phyloP scores from a whole-genome alignment of 2,329 filamentous ascomycete genomes.

The Cladophialophora psammophila region DNA sequence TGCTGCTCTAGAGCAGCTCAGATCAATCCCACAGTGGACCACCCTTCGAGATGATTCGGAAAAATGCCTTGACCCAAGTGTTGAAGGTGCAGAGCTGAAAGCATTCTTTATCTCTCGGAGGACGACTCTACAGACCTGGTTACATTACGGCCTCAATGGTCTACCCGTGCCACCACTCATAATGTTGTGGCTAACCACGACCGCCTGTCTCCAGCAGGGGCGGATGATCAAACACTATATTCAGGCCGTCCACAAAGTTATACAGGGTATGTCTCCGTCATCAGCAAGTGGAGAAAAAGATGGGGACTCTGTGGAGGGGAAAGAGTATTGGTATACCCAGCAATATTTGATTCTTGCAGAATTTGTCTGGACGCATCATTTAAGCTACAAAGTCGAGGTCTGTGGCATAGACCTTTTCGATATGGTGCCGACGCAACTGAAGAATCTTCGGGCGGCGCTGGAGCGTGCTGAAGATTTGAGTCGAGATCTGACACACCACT shows the following conservation, averaged over 20 bases:
- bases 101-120: background rate
- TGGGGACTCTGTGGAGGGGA: background rate
- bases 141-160: background rate
- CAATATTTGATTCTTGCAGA: conserved; percentile 4
- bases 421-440: background rate
- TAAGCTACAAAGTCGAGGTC: background rate
- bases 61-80: background rate
- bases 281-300: background rate
- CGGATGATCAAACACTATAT: conserved; percentile 6
- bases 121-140: background rate
- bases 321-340: background rate
- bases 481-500: background rate
- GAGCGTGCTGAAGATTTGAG: background rate
- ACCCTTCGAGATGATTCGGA: background rate
- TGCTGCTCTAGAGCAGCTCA: background rate
- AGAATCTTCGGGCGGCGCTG: background rate
- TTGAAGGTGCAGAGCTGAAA: background rate
- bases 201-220: background rate
- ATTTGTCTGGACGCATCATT: background rate
- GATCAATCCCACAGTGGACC: background rate
- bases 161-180: background rate
- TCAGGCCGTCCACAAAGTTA: background rate
- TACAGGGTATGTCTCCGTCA: background rate
- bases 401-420: background rate
- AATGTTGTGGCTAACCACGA: background rate